A percentile compares a stretch with the other conserved stretches of the same genome.
Conservation (phyloP, 306 rosid genomes). For the Hippophae rhamnoides region DNA sequence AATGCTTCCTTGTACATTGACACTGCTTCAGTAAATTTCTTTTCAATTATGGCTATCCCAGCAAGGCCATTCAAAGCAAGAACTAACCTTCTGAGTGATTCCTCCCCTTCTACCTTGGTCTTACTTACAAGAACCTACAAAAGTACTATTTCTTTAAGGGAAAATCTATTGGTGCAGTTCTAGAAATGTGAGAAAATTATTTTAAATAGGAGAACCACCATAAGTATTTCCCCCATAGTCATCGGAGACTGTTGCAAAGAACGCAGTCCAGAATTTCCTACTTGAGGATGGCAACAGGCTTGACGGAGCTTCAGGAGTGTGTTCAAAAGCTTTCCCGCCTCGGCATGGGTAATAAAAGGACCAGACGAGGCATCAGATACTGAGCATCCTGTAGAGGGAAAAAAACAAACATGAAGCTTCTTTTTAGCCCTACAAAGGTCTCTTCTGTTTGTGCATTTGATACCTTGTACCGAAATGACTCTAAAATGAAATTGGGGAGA, state of each 20-base stretch:
- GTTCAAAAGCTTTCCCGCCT: conserved; percentile 83
- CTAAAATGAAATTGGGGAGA: conserved; percentile 18
- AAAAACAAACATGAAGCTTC: conserved; percentile 17
- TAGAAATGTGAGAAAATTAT: conserved; percentile 6
- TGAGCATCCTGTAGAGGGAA: conserved; percentile 31
- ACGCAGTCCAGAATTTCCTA: conserved; percentile 92
- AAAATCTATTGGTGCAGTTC: not conserved
- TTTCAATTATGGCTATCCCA: conserved; percentile 57
- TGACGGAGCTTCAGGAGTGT: conserved; percentile 92
- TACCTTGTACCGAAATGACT: conserved; percentile 18
- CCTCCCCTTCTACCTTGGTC: conserved; percentile 92
- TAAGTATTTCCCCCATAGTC: conserved; percentile 94
- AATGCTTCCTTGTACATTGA: conserved; percentile 71
- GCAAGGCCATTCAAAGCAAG: conserved; percentile 89
- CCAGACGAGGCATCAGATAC: conserved; percentile 44
- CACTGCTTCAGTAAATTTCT: conserved; percentile 57
- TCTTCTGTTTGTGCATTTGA: conserved; percentile 7
- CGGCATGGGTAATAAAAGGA: conserved; percentile 60
- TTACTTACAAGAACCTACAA: conserved; percentile 81
- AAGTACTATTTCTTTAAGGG: conserved; percentile 23
- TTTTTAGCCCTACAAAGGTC: conserved; percentile 24
- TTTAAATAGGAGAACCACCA: conserved; percentile 37
- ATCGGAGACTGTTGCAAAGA: conserved; percentile 89
- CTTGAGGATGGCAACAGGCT: conserved; percentile 99
- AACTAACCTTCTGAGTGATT: conserved; percentile 75